Percentiles rank a stretch among this genome's conserved stretches.
Evolutionary conservation across 768 basidiomycete species (phyloP).

Genomic region (Russula earlei): DNA sequence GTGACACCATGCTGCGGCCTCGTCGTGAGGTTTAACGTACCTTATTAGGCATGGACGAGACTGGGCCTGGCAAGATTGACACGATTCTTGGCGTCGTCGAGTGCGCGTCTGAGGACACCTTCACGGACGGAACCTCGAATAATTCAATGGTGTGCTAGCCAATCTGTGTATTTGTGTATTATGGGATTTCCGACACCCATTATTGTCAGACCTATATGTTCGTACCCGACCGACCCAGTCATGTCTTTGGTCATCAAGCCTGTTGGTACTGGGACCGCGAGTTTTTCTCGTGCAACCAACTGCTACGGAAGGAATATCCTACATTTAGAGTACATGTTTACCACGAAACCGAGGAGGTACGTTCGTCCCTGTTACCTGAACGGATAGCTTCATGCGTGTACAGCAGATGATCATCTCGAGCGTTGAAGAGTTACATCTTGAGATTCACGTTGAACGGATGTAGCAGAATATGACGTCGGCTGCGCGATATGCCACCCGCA

Average conservation of each 20-base stretch:
- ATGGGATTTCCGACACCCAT: not conserved
- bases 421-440: conserved; percentile 98
- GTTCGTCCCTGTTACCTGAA: conserved; percentile 8
- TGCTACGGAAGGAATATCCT: conserved; percentile 97
- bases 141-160: conserved; percentile 81
- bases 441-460: conserved; percentile 99
- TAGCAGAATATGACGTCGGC: conserved; percentile 92
- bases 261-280: no score
- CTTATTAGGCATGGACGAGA: conserved; percentile 79
- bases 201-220: conserved; percentile 83
- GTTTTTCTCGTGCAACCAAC: conserved; percentile 93
- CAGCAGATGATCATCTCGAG: conserved; percentile 93
- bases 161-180: not conserved
- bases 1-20: not conserved
- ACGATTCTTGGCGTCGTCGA: conserved; percentile 99
- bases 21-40: no score
- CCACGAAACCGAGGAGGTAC: conserved; percentile 84
- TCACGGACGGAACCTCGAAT: conserved; percentile 82
- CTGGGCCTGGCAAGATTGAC: conserved; percentile 97
- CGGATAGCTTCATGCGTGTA: not conserved
- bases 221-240: conserved; percentile 97
- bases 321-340: conserved; percentile 98
- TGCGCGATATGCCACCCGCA: conserved; percentile 94
- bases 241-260: no score
- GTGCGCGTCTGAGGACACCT: conserved; percentile 93